phyloP scores from a whole-genome alignment of 2,329 filamentous ascomycete genomes.

The Colletotrichum cuscutae region DNA sequence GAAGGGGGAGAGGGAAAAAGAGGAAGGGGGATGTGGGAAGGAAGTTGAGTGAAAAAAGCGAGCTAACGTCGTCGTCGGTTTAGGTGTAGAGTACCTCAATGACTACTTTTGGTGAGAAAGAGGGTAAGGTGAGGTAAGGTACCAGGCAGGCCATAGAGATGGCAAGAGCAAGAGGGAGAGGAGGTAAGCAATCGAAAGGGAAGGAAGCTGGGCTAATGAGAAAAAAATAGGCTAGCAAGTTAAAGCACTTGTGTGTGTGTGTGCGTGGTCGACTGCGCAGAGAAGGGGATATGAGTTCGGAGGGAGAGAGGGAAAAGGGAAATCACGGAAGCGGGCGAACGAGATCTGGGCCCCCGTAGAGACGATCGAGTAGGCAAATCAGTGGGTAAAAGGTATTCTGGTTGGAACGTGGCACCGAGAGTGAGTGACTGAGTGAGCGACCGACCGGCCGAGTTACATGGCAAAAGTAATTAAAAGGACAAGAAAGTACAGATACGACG shows the following conservation, averaged over 20 bases:
- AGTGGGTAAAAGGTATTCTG: neutral
- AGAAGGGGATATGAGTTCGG: conserved; percentile 19
- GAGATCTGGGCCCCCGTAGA: conserved; percentile 9
- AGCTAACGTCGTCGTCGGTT: conserved; percentile 9
- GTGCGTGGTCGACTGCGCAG: neutral
- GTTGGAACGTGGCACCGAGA: neutral
- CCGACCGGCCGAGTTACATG: neutral
- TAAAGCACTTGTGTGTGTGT: neutral
- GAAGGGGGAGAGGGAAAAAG: conserved; percentile 1
- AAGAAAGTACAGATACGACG: neutral
- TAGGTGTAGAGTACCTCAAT: neutral
- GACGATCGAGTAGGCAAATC: neutral
- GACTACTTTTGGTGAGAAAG: neutral
- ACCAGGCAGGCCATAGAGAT: neutral
- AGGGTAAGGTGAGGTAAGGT: too few relatives aligned
- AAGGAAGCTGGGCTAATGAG: conserved; percentile 9
- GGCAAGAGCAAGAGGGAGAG: neutral
- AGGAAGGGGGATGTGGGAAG: neutral
- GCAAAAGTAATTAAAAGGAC: neutral
- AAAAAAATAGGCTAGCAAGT: conserved; percentile 13
- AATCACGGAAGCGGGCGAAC: conserved; percentile 16
- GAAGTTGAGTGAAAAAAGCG: neutral
- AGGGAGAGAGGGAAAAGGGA: conserved; percentile 11
- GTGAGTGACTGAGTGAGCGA: neutral
- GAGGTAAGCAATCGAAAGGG: conserved; percentile 25